Evolutionary conservation across 2,329 filamentous ascomycete species (phyloP).

Genomic region (Ilyonectria sp.): DNA sequence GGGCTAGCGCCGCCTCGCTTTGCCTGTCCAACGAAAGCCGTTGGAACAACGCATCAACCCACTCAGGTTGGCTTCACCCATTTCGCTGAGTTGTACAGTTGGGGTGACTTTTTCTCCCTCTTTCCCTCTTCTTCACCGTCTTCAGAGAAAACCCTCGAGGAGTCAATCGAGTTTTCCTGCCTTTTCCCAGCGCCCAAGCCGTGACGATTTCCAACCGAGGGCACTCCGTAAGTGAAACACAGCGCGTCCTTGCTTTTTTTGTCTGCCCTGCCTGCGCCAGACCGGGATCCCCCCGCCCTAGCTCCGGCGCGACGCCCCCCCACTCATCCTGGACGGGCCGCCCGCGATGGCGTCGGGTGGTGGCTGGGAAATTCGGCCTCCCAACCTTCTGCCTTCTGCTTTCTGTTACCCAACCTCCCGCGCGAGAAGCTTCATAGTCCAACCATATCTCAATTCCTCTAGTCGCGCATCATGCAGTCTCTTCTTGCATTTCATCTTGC

Average conservation of each 20-base stretch:
- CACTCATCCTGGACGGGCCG: conserved; percentile 24
- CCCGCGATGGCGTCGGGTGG: conserved; percentile 42
- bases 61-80: conserved; percentile 4
- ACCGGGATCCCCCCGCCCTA: background rate
- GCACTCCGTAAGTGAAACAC: background rate
- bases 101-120: background rate
- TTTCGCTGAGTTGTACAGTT: conserved; percentile 18
- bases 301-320: background rate
- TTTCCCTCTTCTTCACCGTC: conserved; percentile 3
- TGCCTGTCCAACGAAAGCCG: conserved; percentile 26
- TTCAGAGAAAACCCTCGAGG: background rate
- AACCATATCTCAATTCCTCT: conserved; percentile 51
- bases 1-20: conserved; percentile 12
- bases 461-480: conserved; percentile 50
- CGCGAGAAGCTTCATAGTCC: conserved; percentile 47
- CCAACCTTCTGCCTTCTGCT: conserved; percentile 42
- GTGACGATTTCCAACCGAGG: background rate
- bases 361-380: conserved; percentile 44
- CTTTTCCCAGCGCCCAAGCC: background rate
- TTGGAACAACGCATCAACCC: conserved; percentile 33
- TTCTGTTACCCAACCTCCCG: conserved; percentile 47
- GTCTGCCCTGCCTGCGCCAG: background rate
- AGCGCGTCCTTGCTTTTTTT: background rate
- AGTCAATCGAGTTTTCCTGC: background rate
- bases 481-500: conserved; percentile 50